phyloP scores from a whole-genome alignment of 2,329 filamentous ascomycete species.

The Pseudonectria buxi region DNA sequence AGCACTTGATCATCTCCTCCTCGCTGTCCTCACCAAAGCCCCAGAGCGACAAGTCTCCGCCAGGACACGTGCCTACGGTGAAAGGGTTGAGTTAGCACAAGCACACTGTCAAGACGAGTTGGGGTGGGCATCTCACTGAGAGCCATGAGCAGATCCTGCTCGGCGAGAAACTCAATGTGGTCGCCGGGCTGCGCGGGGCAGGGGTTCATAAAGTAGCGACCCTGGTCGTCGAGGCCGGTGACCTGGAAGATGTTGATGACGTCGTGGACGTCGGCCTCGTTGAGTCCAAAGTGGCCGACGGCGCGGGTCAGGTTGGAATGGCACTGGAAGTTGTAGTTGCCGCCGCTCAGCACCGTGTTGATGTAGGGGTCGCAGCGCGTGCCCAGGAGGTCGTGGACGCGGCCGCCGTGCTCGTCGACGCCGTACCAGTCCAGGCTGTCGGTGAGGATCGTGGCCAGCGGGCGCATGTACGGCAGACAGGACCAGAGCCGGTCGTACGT shows the following conservation, averaged over 20 bases:
- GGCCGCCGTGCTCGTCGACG: constrained; percentile 54
- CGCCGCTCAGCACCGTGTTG: constrained; percentile 63
- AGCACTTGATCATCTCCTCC: constrained; percentile 62
- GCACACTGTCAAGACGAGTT: too few relatives aligned
- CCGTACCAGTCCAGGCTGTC: constrained; percentile 62
- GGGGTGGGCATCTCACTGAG: too few relatives aligned
- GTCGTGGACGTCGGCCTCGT: constrained; percentile 72
- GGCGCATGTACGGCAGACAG: constrained; percentile 68
- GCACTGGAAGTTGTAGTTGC: constrained; percentile 73
- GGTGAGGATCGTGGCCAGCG: constrained; percentile 61
- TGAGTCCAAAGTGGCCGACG: constrained; percentile 59
- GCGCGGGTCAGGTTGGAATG: constrained; percentile 75
- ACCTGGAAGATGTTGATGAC: constrained; percentile 85
- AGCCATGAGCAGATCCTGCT: constrained; percentile 64
- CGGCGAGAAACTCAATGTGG: constrained; percentile 71
- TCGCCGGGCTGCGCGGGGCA: constrained; percentile 49
- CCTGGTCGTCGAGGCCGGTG: constrained; percentile 65
- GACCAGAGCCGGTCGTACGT: constrained; percentile 72
- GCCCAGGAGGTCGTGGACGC: constrained; percentile 72
- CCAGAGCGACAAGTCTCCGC: constrained; percentile 76
- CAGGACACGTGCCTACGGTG: constrained; percentile 60
- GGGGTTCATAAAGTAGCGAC: constrained; percentile 69
- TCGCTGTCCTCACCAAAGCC: constrained; percentile 65
- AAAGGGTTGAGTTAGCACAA: constrained; percentile 2
- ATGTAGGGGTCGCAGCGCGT: constrained; percentile 84